phyloP scores from a whole-genome alignment of 1,139 yeast genomes.

The Pichia sp. region DNA sequence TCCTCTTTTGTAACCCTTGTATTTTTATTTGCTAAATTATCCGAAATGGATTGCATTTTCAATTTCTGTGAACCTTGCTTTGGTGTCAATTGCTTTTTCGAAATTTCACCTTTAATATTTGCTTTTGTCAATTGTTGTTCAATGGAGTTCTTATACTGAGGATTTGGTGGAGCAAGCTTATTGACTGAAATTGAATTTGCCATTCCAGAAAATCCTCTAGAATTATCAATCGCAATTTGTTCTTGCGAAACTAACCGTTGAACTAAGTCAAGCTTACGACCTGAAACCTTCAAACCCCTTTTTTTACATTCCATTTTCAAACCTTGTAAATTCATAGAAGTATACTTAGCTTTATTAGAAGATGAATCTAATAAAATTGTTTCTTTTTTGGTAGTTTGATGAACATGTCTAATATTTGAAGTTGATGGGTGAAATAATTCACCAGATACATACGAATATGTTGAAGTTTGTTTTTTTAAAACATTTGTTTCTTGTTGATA shows the following conservation, averaged over 20 bases:
- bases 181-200: not conserved
- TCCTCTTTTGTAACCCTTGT: too few species aligned
- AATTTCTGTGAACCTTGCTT: too few species aligned
- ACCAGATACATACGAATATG: slow-evolving; percentile 9
- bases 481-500: slow-evolving; percentile 21
- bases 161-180: not conserved
- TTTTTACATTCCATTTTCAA: slow-evolving; percentile 48
- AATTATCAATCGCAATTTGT: slow-evolving; percentile 8
- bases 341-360: slow-evolving; percentile 26
- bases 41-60: too few species aligned
- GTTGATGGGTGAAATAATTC: slow-evolving; percentile 11
- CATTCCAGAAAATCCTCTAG: slow-evolving; percentile 8
- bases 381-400: slow-evolving; percentile 35
- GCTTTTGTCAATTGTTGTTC: too few species aligned
- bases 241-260: slow-evolving; percentile 36
- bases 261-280: slow-evolving; percentile 48
- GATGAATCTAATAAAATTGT: slow-evolving; percentile 31
- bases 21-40: too few species aligned
- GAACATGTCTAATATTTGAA: slow-evolving; percentile 32
- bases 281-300: slow-evolving; percentile 51
- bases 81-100: too few species aligned
- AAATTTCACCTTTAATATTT: too few species aligned
- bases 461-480: slow-evolving; percentile 4
- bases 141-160: not conserved
- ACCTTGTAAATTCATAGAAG: slow-evolving; percentile 42